Base-by-base conservation (phyloP, 2,329 filamentous ascomycete species). In the Colletotrichum musicola region DNA sequence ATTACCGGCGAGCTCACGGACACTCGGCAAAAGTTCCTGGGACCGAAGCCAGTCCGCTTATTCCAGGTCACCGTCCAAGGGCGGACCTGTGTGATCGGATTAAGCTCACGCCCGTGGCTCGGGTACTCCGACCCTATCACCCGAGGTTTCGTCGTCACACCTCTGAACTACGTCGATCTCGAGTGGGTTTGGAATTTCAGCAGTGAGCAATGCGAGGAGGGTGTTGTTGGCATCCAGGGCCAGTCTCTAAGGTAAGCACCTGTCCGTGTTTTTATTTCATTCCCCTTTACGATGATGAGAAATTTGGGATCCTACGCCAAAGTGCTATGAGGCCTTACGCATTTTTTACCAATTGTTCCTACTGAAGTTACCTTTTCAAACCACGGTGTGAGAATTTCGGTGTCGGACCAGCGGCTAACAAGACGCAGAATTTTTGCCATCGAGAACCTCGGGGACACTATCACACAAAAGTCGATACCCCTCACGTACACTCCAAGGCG, bases 101-200 rank as follows among this genome's bases (percentile, higher is more conserved):
- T 98, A 62, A 98, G 94, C 78, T 97, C 95, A 16, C 90, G 95
- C 64, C 93, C 96, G n/a, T 99, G 95, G 95, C 86, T 99, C 4
- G 95, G 95, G 50, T 98, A 98, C 77, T 92, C 94, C 0, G 94
- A 98, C 75, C 90, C 93, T 2, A 91, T 95, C 68, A 95, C 92
- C 2, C 93, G 93, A 76, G 91, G 91, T 44, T 97, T 98, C 75
- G 93, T 97, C 81, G 90, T 98, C 73, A 98, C 95, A 1, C 96
- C 97, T 0, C 82, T 99, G 35, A 93, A 93, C 78, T 98, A 97
- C 75, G 90, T 92, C 61, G 90, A 92, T 47, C 88, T 99, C 30
- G 94, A 97, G 79, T 98, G 94, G 85, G 95, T 93, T 4, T 97
- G 95, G 92, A 97, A 96, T 75, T 98, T 99, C 77, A 95, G 93